Base-by-base conservation (phyloP, 2,329 filamentous ascomycete genomes). In the Talaromyces albobiverticillius region DNA sequence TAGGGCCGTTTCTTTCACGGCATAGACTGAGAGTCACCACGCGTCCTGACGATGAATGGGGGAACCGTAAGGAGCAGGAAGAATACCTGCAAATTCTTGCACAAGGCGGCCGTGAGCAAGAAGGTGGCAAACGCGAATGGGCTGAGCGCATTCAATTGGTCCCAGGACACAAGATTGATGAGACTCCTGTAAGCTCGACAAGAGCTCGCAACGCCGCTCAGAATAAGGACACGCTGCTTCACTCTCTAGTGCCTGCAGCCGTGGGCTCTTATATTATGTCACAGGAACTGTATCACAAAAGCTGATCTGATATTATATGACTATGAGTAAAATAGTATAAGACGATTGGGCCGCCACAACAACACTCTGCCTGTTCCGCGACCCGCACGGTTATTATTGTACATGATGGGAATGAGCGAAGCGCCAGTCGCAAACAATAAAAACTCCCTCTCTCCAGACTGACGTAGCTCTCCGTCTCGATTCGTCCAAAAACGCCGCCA, bases 21-120 rank as follows among this genome's bases (percentile, higher is more conserved):
- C 74, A 79, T 59, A 65, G 72, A 8, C 59, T 79, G 34, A 62
- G 75, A 29, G 76, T 76, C 41, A 76, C 74, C 25, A 64, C 74
- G 65, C 66, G 75, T 34, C 67, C 71, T 41, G 69, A 69, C 54
- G 68, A 72, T 61, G 68, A 68, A 49, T 73, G 73, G 75, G 69
- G 71, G 23, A 57, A 59, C 14, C 56, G 57, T n/a, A 64, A 71
- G 20, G 71, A 73, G 40, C 75, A 77, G 56, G 53, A 67, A 53
- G 64, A 56, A 4, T 77, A 72, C 49, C 45, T 77, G 5, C 55
- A 55, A n/a, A 59, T 65, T 32, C 62, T 77, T 41, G 70, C 70
- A 13, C 64, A 66, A 20, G 73, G 74, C 8, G 65, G 62, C 18
- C 63, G 64, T 51, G 72, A 74, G 41, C 51, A 46, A 2, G 64